A percentile compares a stretch with the other conserved stretches of the same genome.
phyloP scores from a whole-genome alignment of 176 grass and related monocot species.

The Dendrocalamus sinicus region DNA sequence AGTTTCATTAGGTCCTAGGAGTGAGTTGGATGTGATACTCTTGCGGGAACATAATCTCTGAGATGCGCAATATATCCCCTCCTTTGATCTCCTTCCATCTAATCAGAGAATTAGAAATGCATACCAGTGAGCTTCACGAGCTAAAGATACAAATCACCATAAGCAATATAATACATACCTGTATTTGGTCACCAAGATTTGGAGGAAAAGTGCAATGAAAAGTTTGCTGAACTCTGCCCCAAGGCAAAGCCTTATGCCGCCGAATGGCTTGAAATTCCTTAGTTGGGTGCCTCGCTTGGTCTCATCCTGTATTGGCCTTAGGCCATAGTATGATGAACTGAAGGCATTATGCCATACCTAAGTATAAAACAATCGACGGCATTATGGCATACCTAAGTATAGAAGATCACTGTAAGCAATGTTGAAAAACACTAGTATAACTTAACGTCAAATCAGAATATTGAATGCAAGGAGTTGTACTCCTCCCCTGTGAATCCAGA shows the following conservation, averaged over 20 bases:
- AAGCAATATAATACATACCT: background rate
- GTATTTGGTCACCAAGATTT: slow-evolving; percentile 32
- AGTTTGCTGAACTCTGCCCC: slow-evolving; percentile 38
- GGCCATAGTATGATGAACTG: too few species aligned
- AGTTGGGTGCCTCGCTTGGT: background rate
- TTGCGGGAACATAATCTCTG: slow-evolving; percentile 32
- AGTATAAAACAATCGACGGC: too few species aligned
- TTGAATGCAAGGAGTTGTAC: slow-evolving; percentile 31
- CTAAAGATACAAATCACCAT: background rate
- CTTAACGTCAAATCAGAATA: background rate
- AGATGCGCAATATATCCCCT: slow-evolving; percentile 21
- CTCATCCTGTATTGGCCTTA: slow-evolving; percentile 1
- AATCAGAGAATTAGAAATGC: background rate
- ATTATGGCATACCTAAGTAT: too few species aligned
- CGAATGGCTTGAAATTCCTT: slow-evolving; percentile 44
- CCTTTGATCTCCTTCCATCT: slow-evolving; percentile 39
- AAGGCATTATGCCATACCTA: too few species aligned
- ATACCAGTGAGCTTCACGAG: too few species aligned
- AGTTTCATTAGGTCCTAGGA: background rate
- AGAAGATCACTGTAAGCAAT: background rate
- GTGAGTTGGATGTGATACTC: slow-evolving; percentile 34
- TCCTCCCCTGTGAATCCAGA: slow-evolving; percentile 30
- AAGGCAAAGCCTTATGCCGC: slow-evolving; percentile 22
- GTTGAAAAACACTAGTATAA: too few species aligned
- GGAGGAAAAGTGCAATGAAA: slow-evolving; percentile 39